phyloP scores from a whole-genome alignment of 1,284 basidiomycete species.

The Filobasidium uniguttulatum region DNA sequence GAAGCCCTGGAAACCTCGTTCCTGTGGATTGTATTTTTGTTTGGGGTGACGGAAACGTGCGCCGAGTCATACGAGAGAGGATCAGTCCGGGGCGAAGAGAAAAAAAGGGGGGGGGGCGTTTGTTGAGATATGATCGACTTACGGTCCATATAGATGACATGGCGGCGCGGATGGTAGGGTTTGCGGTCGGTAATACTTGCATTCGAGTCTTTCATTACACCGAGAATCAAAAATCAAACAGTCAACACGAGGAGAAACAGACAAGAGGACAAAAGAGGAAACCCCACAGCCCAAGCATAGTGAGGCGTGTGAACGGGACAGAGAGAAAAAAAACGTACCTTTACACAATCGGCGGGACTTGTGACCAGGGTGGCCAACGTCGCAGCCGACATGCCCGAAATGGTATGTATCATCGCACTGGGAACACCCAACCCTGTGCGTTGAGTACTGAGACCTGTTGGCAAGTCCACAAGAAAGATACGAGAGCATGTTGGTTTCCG shows the following conservation, averaged over 20 bases:
- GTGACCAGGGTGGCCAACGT: slow-evolving; percentile 67
- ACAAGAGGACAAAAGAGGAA: slow-evolving; percentile 2
- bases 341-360: slow-evolving; percentile 81
- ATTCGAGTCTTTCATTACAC: slow-evolving; percentile 54
- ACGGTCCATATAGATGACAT: slow-evolving; percentile 54
- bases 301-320: neutral
- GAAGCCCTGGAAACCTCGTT: slow-evolving; percentile 62
- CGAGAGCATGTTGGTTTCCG: neutral
- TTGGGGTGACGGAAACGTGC: no score
- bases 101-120: no score
- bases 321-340: slow-evolving; percentile 41
- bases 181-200: slow-evolving; percentile 61
- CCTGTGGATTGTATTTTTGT: slow-evolving; percentile 43
- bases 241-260: no score
- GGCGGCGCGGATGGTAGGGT: slow-evolving; percentile 55
- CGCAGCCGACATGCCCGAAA: slow-evolving; percentile 55
- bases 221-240: neutral
- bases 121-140: slow-evolving; percentile 18
- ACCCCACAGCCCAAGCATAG: neutral
- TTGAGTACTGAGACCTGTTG: neutral
- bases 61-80: no score
- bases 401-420: slow-evolving; percentile 33
- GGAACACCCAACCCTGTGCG: slow-evolving; percentile 22
- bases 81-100: neutral
- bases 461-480: slow-evolving; percentile 2